Conservation (phyloP, 108 stramenopile species). For the Stephanodiscus triporus region DNA sequence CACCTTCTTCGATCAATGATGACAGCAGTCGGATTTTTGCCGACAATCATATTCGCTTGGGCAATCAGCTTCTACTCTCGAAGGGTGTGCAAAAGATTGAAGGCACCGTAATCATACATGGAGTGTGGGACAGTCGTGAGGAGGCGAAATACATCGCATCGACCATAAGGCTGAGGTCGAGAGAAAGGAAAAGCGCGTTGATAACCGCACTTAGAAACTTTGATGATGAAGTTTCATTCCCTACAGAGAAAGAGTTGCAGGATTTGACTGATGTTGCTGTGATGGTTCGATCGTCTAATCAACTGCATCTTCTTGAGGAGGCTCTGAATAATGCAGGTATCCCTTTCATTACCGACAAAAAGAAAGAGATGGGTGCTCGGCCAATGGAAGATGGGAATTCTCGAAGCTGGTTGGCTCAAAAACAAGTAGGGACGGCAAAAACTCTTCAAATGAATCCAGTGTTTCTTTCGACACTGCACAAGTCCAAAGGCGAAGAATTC, state of each 20-base stretch:
- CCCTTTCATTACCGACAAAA: constrained; percentile 38
- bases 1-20: not conserved
- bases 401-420: constrained; percentile 3
- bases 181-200: constrained; percentile 39
- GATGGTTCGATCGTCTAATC: constrained; percentile 54
- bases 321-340: constrained; percentile 38
- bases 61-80: constrained; percentile 46
- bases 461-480: constrained; percentile 65
- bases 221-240: constrained; percentile 9
- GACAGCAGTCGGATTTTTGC: not conserved
- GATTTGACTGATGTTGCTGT: constrained; percentile 61
- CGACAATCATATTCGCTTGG: constrained; percentile 26
- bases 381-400: constrained; percentile 9
- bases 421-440: constrained; percentile 5
- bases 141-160: constrained; percentile 62
- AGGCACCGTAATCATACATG: constrained; percentile 54
- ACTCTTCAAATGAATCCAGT: constrained; percentile 59
- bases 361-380: constrained; percentile 4
- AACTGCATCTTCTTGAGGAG: constrained; percentile 53
- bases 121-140: constrained; percentile 59
- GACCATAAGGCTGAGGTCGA: constrained; percentile 50
- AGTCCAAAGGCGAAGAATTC: constrained; percentile 66
- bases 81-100: constrained; percentile 42
- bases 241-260: constrained; percentile 14
- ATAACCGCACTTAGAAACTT: constrained; percentile 38